phyloP scores from a whole-genome alignment of 2,329 filamentous ascomycete genomes.

The Phaeosphaeria sp. region DNA sequence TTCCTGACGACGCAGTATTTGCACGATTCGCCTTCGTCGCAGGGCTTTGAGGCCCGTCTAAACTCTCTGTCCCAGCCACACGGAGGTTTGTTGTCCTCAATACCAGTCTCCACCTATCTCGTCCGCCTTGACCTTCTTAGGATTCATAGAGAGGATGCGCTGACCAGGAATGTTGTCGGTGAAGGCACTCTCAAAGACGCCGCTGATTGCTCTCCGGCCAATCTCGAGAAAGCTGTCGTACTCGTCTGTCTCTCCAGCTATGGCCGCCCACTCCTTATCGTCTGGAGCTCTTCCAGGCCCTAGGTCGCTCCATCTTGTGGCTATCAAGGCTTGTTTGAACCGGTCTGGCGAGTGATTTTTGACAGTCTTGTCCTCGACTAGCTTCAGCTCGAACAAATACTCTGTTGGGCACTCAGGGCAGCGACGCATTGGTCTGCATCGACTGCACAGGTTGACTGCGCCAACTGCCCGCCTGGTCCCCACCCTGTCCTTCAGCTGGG shows the following conservation, averaged over 20 bases:
- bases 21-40: no score
- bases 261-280: slow-evolving; percentile 60
- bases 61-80: no score
- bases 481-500: slow-evolving; percentile 43
- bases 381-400: slow-evolving; percentile 66
- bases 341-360: slow-evolving; percentile 48
- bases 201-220: slow-evolving; percentile 63
- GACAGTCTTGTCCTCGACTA: slow-evolving; percentile 60
- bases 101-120: slow-evolving; percentile 67
- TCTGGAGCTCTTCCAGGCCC: slow-evolving; percentile 59
- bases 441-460: slow-evolving; percentile 60
- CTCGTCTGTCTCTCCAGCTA: slow-evolving; percentile 47
- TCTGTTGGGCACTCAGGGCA: slow-evolving; percentile 69
- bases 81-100: slow-evolving; percentile 45
- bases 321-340: slow-evolving; percentile 66
- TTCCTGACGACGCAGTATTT: no score
- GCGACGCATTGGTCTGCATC: slow-evolving; percentile 65
- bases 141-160: slow-evolving; percentile 65
- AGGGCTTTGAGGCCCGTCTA: no score
- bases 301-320: slow-evolving; percentile 68
- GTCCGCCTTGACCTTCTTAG: slow-evolving; percentile 59
- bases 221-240: slow-evolving; percentile 63
- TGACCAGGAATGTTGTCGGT: slow-evolving; percentile 64
- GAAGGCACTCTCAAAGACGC: slow-evolving; percentile 64
- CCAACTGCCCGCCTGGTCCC: slow-evolving; percentile 46